phyloP scores from a whole-genome alignment of 345 rosid genomes.

The Balakata baccata region DNA sequence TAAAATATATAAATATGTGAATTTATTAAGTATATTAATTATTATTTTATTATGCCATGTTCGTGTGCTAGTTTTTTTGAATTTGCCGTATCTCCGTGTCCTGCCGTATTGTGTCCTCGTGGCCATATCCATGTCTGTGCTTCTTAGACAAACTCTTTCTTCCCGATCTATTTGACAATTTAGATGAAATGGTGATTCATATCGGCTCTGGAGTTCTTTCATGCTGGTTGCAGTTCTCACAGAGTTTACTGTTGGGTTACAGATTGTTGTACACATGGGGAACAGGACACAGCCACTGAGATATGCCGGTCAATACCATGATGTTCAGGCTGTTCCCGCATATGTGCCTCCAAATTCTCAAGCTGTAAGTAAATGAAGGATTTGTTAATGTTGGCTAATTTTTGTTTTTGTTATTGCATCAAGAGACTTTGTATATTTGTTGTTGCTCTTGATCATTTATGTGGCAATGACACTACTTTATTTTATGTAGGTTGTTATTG shows the following conservation, averaged over 20 bases:
- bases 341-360: constrained; percentile 61
- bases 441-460: constrained; percentile 11
- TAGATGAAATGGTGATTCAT: too few species aligned
- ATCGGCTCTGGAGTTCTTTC: background rate
- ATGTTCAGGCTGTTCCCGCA: constrained; percentile 57
- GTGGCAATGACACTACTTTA: constrained; percentile 12
- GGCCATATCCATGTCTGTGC: too few species aligned
- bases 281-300: constrained; percentile 59
- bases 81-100: too few species aligned
- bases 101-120: too few species aligned
- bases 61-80: too few species aligned
- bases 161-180: too few species aligned
- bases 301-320: constrained; percentile 59
- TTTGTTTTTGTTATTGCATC: background rate
- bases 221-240: constrained; percentile 6
- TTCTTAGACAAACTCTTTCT: too few species aligned
- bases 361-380: constrained; percentile 41
- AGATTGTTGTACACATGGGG: constrained; percentile 58
- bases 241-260: constrained; percentile 19
- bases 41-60: too few species aligned
- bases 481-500: constrained; percentile 57
- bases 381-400: background rate
- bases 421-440: constrained; percentile 7
- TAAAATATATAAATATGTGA: too few species aligned
- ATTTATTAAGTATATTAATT: too few species aligned